These are phyloP conservation scores for Podospora australis DNA, from an alignment of 495 filamentous ascomycete genomes.

Conservation along the genomic window DNA sequence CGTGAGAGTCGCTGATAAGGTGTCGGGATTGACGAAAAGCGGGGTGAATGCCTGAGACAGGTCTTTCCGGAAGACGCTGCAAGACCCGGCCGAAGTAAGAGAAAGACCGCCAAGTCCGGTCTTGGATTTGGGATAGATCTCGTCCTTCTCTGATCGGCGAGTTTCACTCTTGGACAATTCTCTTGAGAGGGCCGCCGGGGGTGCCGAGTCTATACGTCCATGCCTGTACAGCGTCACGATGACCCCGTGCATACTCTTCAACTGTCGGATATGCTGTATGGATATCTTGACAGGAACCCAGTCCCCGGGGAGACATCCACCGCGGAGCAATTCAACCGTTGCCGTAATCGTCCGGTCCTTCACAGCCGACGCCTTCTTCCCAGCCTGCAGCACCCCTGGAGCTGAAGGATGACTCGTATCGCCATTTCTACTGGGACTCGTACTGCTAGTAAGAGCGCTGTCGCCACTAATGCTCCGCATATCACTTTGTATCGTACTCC, in stretches of 20 bases:
- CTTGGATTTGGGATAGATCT: slow-evolving; percentile 68
- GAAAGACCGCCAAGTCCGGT: slow-evolving; percentile 75
- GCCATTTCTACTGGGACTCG: slow-evolving; percentile 30
- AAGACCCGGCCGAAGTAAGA: slow-evolving; percentile 70
- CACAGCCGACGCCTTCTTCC: slow-evolving; percentile 13
- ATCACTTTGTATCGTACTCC: slow-evolving; percentile 33
- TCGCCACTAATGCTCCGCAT: slow-evolving; percentile 43
- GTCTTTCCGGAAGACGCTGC: slow-evolving; percentile 88
- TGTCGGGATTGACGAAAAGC: slow-evolving; percentile 73
- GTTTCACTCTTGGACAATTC: slow-evolving; percentile 56
- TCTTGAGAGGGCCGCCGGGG: slow-evolving; percentile 50
- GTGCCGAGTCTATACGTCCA: slow-evolving; percentile 84
- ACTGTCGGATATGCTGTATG: slow-evolving; percentile 76
- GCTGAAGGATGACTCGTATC: slow-evolving; percentile 20
- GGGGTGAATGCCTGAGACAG: slow-evolving; percentile 80
- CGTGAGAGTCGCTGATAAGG: slow-evolving; percentile 68
- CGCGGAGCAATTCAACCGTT: slow-evolving; percentile 73
- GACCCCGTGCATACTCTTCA: slow-evolving; percentile 85
- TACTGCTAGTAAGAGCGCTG: slow-evolving; percentile 37
- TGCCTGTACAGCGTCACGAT: slow-evolving; percentile 90
- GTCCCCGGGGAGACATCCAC: slow-evolving; percentile 83
- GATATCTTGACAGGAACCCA: slow-evolving; percentile 69
- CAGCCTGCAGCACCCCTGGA: slow-evolving; percentile 4
- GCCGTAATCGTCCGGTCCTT: slow-evolving; percentile 71
- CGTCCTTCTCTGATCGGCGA: slow-evolving; percentile 64